phyloP scores from a whole-genome alignment of 192 early-diverging fungal species.

The Backusella tarrabulga region DNA sequence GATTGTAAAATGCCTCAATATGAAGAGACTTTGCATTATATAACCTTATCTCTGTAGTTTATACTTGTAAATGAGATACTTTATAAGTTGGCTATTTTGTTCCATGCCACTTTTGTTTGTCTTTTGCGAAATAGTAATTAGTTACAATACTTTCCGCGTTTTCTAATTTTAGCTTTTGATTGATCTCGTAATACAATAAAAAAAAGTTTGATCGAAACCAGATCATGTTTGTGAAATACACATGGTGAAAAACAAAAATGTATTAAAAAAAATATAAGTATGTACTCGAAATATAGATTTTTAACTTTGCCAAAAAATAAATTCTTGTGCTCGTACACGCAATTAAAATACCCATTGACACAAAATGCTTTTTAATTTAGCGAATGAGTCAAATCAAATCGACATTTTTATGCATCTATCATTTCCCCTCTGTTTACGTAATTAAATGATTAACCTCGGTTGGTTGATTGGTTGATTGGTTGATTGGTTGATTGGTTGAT shows the following conservation, averaged over 20 bases:
- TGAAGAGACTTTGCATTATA: background rate
- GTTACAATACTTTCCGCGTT: background rate
- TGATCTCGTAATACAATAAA: background rate
- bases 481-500: no score
- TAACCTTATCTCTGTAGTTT: background rate
- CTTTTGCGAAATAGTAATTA: background rate
- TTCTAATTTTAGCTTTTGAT: background rate
- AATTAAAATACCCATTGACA: background rate
- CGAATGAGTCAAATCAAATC: no score
- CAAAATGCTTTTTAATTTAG: background rate
- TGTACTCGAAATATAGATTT: no score
- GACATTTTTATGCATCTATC: background rate
- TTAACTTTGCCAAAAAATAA: no score
- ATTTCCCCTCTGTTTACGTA: background rate
- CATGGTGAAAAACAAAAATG: background rate
- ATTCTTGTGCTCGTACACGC: background rate
- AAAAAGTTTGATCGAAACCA: background rate
- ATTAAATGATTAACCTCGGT: background rate
- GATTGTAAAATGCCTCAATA: background rate
- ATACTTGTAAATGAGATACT: no score
- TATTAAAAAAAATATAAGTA: background rate
- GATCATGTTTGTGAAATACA: background rate
- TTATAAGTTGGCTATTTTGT: no score
- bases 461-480: no score
- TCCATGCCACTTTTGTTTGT: background rate